These are phyloP conservation scores for Raphanus raphanistrum DNA, from an alignment of 345 rosid species.

Conservation along the genomic window DNA sequence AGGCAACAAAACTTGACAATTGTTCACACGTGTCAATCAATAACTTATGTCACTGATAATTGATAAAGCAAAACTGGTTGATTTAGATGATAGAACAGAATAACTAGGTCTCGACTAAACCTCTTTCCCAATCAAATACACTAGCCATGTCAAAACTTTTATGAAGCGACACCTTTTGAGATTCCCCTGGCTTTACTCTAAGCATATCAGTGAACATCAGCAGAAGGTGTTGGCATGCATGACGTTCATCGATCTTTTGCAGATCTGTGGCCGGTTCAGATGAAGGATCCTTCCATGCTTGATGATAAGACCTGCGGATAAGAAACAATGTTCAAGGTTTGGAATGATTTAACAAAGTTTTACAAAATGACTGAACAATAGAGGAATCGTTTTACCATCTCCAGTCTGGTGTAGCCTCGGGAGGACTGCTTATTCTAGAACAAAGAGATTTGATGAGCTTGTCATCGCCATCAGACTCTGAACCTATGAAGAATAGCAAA, in stretches of 20 bases:
- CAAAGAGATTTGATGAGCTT: constrained; percentile 40
- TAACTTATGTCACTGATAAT: constrained; percentile 16
- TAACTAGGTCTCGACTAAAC: constrained; percentile 34
- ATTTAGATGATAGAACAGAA: constrained; percentile 5
- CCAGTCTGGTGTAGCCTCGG: constrained; percentile 77
- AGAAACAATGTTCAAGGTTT: neutral
- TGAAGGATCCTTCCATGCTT: constrained; percentile 62
- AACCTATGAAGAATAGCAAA: constrained; percentile 27
- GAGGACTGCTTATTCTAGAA: constrained; percentile 55
- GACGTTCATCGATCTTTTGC: constrained; percentile 58
- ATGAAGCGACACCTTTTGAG: constrained; percentile 34
- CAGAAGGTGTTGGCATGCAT: constrained; percentile 62
- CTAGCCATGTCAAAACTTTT: constrained; percentile 44
- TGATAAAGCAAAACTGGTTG: constrained; percentile 24
- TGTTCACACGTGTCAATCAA: constrained; percentile 3
- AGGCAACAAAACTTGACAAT: neutral
- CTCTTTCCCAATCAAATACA: constrained; percentile 64
- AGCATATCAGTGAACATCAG: constrained; percentile 46
- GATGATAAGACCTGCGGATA: constrained; percentile 64
- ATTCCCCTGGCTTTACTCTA: constrained; percentile 41
- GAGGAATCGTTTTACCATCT: constrained; percentile 61
- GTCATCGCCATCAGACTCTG: constrained; percentile 29
- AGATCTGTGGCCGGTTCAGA: constrained; percentile 41
- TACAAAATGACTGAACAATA: constrained; percentile 2
- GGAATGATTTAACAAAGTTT: constrained; percentile 13